A percentile compares a stretch with the other conserved stretches of the same genome.
phyloP scores from a whole-genome alignment of 345 rosid genomes.

The Populus davidiana region DNA sequence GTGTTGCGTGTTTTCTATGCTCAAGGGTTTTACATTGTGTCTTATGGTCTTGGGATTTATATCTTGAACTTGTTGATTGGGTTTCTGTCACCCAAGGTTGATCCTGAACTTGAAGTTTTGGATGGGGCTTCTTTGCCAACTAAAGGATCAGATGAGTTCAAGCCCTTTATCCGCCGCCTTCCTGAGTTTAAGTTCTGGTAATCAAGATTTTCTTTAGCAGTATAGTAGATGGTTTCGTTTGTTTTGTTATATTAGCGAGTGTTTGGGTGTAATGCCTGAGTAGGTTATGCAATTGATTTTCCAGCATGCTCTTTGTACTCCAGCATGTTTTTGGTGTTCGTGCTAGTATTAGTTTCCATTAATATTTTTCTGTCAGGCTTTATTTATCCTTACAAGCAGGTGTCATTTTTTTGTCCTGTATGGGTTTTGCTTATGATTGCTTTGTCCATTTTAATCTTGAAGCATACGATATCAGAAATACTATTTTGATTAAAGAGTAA shows the following conservation, averaged over 20 bases:
- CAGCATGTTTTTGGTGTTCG: background rate
- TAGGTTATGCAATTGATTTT: background rate
- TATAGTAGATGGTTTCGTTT: background rate
- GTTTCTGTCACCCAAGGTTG: conserved; percentile 72
- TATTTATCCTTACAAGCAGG: background rate
- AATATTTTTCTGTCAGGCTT: background rate
- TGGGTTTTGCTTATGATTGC: background rate
- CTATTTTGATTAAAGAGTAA: background rate
- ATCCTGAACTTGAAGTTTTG: conserved; percentile 64
- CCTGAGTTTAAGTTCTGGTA: conserved; percentile 87
- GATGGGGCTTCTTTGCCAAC: conserved; percentile 52
- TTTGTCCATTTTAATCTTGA: background rate
- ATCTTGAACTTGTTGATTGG: conserved; percentile 75
- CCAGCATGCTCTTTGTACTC: background rate
- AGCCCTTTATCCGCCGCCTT: conserved; percentile 76
- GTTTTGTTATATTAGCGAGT: background rate
- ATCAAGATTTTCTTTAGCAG: background rate
- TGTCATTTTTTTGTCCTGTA: background rate
- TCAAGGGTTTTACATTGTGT: conserved; percentile 59
- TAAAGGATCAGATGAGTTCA: conserved; percentile 56
- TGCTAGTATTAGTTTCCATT: background rate
- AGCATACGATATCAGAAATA: background rate
- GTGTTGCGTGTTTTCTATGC: conserved; percentile 50
- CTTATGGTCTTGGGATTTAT: conserved; percentile 71
- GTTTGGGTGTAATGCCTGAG: background rate